Percentiles rank a stretch among this genome's conserved stretches.
These are phyloP conservation scores for Aspergillus mulundensis DNA, from an alignment of 495 filamentous ascomycete genomes.

Conservation along the genomic window DNA sequence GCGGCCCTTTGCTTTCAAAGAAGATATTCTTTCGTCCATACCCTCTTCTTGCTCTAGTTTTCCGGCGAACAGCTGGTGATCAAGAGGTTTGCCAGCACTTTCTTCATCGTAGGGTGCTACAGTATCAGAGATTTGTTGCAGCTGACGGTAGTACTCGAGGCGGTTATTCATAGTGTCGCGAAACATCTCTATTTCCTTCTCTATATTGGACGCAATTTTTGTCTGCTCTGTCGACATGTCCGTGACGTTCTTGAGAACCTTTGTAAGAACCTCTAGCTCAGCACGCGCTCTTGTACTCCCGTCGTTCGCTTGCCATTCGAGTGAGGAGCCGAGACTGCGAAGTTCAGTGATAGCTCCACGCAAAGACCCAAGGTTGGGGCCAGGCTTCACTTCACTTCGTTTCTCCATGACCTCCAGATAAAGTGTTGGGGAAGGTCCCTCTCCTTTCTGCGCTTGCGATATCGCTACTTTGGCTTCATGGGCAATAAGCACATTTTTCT, in stretches of 20 bases:
- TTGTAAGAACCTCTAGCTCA: conserved; percentile 60
- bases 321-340: conserved; percentile 54
- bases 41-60: conserved; percentile 44
- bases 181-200: conserved; percentile 74
- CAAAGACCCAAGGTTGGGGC: conserved; percentile 56
- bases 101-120: conserved; percentile 68
- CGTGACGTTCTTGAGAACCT: conserved; percentile 55
- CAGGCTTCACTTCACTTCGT: conserved; percentile 56
- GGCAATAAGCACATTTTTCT: conserved; percentile 72
- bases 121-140: conserved; percentile 84
- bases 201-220: conserved; percentile 56
- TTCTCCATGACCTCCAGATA: conserved; percentile 56
- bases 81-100: conserved; percentile 42
- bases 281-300: conserved; percentile 58
- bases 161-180: conserved; percentile 73
- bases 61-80: conserved; percentile 29
- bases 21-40: conserved; percentile 51
- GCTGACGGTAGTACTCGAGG: conserved; percentile 81
- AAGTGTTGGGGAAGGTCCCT: conserved; percentile 69
- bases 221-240: conserved; percentile 58
- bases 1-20: conserved; percentile 62
- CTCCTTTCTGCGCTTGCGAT: conserved; percentile 52
- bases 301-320: conserved; percentile 57
- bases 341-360: conserved; percentile 65
- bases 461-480: conserved; percentile 63